Base-by-base conservation (phyloP, 768 basidiomycete genomes). In the Suillus cothurnatus region DNA sequence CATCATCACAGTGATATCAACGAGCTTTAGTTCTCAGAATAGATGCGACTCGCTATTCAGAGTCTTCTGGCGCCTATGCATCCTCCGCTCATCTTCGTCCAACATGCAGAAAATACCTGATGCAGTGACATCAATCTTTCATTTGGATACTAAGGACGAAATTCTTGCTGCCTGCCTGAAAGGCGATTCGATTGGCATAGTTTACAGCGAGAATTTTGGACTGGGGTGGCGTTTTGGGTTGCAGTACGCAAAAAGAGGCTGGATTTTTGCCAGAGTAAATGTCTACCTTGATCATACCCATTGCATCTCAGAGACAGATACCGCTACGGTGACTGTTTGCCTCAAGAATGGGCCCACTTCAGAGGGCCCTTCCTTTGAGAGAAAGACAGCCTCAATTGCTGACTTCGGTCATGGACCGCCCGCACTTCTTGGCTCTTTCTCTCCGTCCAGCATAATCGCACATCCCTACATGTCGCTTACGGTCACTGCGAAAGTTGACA, bases 221-320 rank as follows among this genome's bases (percentile, higher is more conserved):
- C 6, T 74, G 12, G 73, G 73, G 4, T 74, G 73, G 74, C 73
- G 73, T 3, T 61, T 74, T 4, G 73, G 73, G 8, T 58, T 74
- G 39, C 50, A 74, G 1, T 67, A 64, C 71, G 68, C 63, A 6
- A 39, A 32, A 0, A 21, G 55, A 34, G 72, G 58, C 41, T 72
- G 74, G 71, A 12, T 12, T 14, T 73, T 74, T 56, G 53, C 71
- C 39, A 72, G 64, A 56, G 62, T 76, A 56, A 65, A 66, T 36
- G 6, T 76, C 31, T 64, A 71, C 50, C 73, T 74, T n/a, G 73
- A 76, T n/a, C 73, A 74, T 17, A 71, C 68, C 21, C 63, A 63
- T 49, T 62, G 66, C 38, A 64, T 68, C 32, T 61, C 69, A 14
- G 73, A 71, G 50, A 59, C 69, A 39, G 71, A 73, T 14, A 50